Conservation (phyloP, 257 asterid species). For the Thymus mandschuricus region DNA sequence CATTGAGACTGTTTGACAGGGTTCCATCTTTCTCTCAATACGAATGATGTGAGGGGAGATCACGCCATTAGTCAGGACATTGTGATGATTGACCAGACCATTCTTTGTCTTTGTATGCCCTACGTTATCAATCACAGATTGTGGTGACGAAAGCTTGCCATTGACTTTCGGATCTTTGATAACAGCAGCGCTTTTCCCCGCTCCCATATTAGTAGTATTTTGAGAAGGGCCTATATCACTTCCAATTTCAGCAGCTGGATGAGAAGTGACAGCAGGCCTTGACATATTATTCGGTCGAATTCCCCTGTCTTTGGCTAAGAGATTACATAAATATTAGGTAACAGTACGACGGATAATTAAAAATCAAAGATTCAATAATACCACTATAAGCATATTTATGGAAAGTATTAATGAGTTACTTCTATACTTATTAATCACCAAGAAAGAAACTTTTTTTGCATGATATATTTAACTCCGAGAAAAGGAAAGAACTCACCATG, state of each 20-base stretch:
- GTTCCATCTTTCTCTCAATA: slow-evolving; percentile 36
- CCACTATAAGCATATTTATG: slow-evolving; percentile 2
- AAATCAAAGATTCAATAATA: slow-evolving; percentile 12
- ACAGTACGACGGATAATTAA: slow-evolving; percentile 26
- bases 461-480: background rate
- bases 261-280: slow-evolving; percentile 37
- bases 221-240: slow-evolving; percentile 34
- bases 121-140: slow-evolving; percentile 35
- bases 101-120: slow-evolving; percentile 34
- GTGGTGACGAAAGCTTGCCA: slow-evolving; percentile 37
- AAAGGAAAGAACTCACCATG: slow-evolving; percentile 54
- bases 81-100: slow-evolving; percentile 22
- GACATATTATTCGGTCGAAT: slow-evolving; percentile 34
- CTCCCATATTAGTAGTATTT: slow-evolving; percentile 24
- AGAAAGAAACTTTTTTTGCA: background rate
- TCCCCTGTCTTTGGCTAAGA: slow-evolving; percentile 41
- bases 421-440: slow-evolving; percentile 8
- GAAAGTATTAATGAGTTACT: background rate
- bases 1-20: slow-evolving; percentile 30
- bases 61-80: slow-evolving; percentile 32
- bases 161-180: slow-evolving; percentile 29
- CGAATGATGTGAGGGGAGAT: slow-evolving; percentile 30
- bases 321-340: slow-evolving; percentile 29
- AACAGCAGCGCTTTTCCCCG: slow-evolving; percentile 28
- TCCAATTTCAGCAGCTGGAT: slow-evolving; percentile 41